Evolutionary conservation across 2,329 filamentous ascomycete genomes (phyloP).

Genomic region (Bipolaris cookei): DNA sequence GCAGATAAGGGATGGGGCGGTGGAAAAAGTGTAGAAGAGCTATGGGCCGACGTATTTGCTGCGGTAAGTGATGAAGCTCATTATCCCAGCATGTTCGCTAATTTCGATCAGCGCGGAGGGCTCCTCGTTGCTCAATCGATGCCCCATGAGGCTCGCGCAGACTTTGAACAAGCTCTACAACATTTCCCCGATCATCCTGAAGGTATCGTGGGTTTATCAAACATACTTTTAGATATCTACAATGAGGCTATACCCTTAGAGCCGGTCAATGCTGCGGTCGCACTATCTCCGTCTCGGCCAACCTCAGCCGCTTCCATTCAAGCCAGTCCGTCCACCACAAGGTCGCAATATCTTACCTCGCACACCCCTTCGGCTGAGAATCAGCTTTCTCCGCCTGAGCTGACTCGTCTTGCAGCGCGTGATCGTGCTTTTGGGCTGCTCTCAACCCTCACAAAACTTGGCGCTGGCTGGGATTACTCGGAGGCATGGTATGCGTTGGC

Average conservation of each 20-base stretch:
- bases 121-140: constrained; percentile 67
- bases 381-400: constrained; percentile 65
- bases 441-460: constrained; percentile 81
- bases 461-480: constrained; percentile 85
- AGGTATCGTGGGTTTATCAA: constrained; percentile 81
- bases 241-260: constrained; percentile 66
- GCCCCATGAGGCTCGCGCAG: constrained; percentile 72
- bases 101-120: constrained; percentile 65
- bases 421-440: constrained; percentile 88
- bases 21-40: constrained; percentile 79
- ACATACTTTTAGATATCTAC: constrained; percentile 86
- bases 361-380: constrained; percentile 49
- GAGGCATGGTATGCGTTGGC: constrained; percentile 94
- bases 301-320: constrained; percentile 16
- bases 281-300: constrained; percentile 13
- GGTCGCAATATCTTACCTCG: constrained; percentile 59
- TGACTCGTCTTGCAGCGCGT: constrained; percentile 85
- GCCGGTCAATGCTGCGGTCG: constrained; percentile 53
- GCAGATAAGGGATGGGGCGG: constrained; percentile 76
- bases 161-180: constrained; percentile 83
- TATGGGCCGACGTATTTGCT: constrained; percentile 82
- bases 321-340: constrained; percentile 8
- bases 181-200: constrained; percentile 79
- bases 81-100: background rate
- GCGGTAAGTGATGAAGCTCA: constrained; percentile 65